These are phyloP conservation scores for Emergomyces africanus DNA, from an alignment of 2,329 filamentous ascomycete species.

Conservation along the genomic window DNA sequence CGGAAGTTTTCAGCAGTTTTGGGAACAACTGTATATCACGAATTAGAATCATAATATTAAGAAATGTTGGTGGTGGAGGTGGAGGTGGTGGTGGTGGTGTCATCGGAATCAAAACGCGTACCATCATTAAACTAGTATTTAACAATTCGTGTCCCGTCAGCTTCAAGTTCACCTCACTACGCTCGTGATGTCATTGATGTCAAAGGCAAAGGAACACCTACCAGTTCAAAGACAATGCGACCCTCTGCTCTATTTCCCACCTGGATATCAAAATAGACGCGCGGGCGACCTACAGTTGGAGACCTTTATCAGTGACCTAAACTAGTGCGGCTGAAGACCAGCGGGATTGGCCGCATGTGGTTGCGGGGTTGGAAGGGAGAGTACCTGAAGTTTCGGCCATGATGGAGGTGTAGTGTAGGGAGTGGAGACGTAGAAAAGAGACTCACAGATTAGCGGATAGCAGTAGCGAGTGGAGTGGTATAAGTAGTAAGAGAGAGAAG, in stretches of 20 bases:
- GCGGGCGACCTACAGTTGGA: conserved; percentile 44
- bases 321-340: neutral
- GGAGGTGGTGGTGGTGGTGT: no score
- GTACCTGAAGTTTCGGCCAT: conserved; percentile 28
- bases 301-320: conserved; percentile 1
- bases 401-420: conserved; percentile 1
- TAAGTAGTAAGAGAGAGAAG: conserved; percentile 4
- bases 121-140: conserved; percentile 40
- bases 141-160: conserved; percentile 5
- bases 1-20: conserved; percentile 82
- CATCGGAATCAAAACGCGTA: conserved; percentile 16
- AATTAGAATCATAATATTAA: conserved; percentile 1
- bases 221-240: conserved; percentile 76
- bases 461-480: neutral
- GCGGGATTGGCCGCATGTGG: neutral
- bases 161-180: conserved; percentile 23
- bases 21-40: conserved; percentile 51
- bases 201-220: conserved; percentile 25
- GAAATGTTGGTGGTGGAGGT: neutral
- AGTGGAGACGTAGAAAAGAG: neutral
- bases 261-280: conserved; percentile 87
- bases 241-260: conserved; percentile 63
- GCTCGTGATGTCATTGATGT: no score
- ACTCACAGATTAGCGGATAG: neutral
- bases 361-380: conserved; percentile 6